phyloP scores from a whole-genome alignment of 768 basidiomycete genomes.

The Mycena maculata region DNA sequence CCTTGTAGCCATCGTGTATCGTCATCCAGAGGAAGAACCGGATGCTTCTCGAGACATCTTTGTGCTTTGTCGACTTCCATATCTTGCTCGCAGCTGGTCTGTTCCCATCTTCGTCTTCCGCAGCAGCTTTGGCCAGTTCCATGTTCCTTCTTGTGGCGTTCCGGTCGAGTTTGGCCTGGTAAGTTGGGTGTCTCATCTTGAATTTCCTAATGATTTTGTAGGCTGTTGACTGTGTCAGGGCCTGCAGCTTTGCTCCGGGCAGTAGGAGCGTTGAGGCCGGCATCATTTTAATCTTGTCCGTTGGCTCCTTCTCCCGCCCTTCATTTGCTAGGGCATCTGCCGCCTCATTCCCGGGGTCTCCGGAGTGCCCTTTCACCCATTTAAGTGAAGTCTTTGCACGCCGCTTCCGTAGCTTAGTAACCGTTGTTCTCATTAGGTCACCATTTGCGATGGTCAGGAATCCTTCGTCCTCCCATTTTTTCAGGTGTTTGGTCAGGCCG shows the following conservation, averaged over 20 bases:
- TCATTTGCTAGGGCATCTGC: not conserved
- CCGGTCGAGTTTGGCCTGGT: not conserved
- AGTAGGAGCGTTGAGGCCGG: not conserved
- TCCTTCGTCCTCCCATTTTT: not conserved
- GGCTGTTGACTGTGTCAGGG: not conserved
- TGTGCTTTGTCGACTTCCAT: not conserved
- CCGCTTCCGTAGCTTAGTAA: no score
- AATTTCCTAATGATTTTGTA: not conserved
- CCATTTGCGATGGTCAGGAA: not conserved
- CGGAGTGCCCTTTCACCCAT: not conserved
- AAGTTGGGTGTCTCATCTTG: not conserved
- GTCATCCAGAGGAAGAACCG: not conserved
- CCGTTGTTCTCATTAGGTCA: not conserved
- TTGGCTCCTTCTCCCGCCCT: not conserved
- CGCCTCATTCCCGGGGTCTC: not conserved
- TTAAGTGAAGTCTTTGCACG: not conserved
- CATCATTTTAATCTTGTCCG: not conserved
- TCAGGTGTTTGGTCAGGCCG: not conserved
- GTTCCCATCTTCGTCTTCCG: not conserved
- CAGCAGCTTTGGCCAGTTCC: not conserved
- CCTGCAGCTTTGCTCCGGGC: not conserved
- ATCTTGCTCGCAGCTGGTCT: not conserved
- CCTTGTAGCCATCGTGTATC: not conserved
- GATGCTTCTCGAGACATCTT: not conserved
- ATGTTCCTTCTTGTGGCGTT: not conserved